Conservation (phyloP, 2,329 filamentous ascomycete genomes). For the Cladosporium phlei region DNA sequence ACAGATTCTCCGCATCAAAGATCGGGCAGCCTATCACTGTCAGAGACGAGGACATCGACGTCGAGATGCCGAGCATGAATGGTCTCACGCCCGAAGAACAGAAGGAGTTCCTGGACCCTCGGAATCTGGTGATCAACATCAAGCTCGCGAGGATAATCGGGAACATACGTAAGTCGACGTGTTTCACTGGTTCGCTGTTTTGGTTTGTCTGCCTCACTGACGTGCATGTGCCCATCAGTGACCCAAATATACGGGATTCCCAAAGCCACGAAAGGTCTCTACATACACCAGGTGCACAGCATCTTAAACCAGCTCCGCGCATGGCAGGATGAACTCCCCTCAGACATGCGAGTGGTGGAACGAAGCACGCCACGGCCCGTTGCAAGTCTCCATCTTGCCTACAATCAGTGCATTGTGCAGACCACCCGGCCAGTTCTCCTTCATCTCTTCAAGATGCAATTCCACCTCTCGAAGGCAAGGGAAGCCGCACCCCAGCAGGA, state of each 20-base stretch:
- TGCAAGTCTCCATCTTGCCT: conserved; percentile 34
- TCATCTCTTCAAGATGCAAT: conserved; percentile 28
- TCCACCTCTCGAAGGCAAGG: not conserved
- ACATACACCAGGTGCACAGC: conserved; percentile 35
- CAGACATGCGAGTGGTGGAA: conserved; percentile 31
- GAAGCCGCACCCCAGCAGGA: conserved; percentile 11
- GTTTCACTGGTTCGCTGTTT: conserved; percentile 16
- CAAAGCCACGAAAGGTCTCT: conserved; percentile 22
- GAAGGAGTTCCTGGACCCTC: conserved; percentile 34
- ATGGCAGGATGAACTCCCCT: conserved; percentile 35
- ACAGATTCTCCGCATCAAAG: conserved; percentile 32
- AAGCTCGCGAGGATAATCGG: conserved; percentile 36
- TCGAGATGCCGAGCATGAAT: conserved; percentile 40
- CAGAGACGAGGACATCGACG: conserved; percentile 36
- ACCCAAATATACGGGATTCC: conserved; percentile 24
- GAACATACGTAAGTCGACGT: conserved; percentile 24
- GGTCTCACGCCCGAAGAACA: conserved; percentile 24
- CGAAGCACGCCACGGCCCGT: conserved; percentile 26
- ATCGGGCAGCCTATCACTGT: conserved; percentile 32
- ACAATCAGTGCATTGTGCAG: conserved; percentile 35
- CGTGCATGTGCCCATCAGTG: conserved; percentile 7
- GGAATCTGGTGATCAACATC: conserved; percentile 38
- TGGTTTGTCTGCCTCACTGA: conserved; percentile 13
- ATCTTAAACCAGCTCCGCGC: conserved; percentile 35
- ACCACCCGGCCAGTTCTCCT: conserved; percentile 33